Evolutionary conservation across 495 filamentous ascomycete genomes (phyloP).

Genomic region (Talaromyces thailandensis): DNA sequence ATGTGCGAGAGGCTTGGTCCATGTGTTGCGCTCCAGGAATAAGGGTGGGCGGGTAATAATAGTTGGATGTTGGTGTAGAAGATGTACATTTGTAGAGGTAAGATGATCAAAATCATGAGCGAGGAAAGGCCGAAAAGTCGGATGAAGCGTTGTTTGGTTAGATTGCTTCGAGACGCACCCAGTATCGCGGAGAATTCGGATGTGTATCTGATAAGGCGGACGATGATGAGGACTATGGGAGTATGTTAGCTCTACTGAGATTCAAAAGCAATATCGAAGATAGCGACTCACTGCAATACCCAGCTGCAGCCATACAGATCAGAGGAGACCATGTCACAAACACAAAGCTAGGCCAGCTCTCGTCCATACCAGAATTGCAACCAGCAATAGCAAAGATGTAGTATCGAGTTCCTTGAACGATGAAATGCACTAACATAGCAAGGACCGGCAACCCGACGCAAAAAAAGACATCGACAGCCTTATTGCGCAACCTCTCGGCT

Average conservation of each 20-base stretch:
- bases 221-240: constrained; percentile 48
- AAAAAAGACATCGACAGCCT: constrained; percentile 52
- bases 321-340: constrained; percentile 61
- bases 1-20: constrained; percentile 49
- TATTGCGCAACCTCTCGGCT: constrained; percentile 42
- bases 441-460: constrained; percentile 61
- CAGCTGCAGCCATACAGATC: constrained; percentile 51
- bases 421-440: constrained; percentile 56
- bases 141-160: constrained; percentile 60
- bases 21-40: constrained; percentile 48
- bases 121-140: constrained; percentile 73
- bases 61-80: constrained; percentile 45
- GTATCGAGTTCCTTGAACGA: constrained; percentile 65
- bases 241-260: neutral
- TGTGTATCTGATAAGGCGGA: constrained; percentile 60
- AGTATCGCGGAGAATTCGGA: constrained; percentile 51
- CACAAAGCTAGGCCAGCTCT: constrained; percentile 62
- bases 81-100: constrained; percentile 56
- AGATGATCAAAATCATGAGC: constrained; percentile 52
- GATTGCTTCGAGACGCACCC: constrained; percentile 42
- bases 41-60: constrained; percentile 31
- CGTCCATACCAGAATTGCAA: constrained; percentile 54
- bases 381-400: constrained; percentile 64
- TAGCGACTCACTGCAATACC: constrained; percentile 60
- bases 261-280: neutral